Percentiles rank a stretch among this genome's conserved stretches.
Conservation (phyloP, 306 rosid genomes). For the Argentina anserina region DNA sequence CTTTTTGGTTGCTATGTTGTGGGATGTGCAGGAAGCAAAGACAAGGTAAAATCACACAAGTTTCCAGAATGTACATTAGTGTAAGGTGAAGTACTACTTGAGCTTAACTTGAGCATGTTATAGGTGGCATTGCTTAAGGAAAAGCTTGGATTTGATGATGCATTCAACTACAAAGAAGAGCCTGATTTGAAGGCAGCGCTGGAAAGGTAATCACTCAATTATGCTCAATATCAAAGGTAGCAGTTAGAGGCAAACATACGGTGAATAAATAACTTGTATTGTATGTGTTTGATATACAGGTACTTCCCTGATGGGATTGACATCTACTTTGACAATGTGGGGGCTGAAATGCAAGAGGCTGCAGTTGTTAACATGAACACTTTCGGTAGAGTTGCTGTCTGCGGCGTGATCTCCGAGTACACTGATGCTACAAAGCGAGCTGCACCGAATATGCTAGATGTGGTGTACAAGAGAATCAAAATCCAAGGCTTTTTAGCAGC, state of each 20-base stretch:
- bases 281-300: slow-evolving; percentile 26
- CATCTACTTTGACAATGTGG: slow-evolving; percentile 80
- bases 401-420: slow-evolving; percentile 69
- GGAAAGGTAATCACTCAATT: slow-evolving; percentile 32
- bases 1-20: slow-evolving; percentile 76
- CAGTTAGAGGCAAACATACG: not conserved
- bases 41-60: slow-evolving; percentile 43
- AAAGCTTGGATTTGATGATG: slow-evolving; percentile 70
- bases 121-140: slow-evolving; percentile 61
- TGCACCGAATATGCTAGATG: slow-evolving; percentile 46
- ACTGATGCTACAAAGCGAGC: slow-evolving; percentile 35
- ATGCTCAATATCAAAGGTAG: not conserved
- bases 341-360: slow-evolving; percentile 68
- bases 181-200: slow-evolving; percentile 52
- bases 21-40: slow-evolving; percentile 59
- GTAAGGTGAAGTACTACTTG: not conserved
- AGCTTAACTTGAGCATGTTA: not conserved
- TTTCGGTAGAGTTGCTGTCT: slow-evolving; percentile 60
- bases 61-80: not conserved
- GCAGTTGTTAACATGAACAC: slow-evolving; percentile 57
- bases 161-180: slow-evolving; percentile 80
- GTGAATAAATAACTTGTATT: not conserved
- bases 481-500: slow-evolving; percentile 51
- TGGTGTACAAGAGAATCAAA: slow-evolving; percentile 59
- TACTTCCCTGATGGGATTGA: slow-evolving; percentile 74